These are phyloP conservation scores for Termitomyces sp. DNA, from an alignment of 768 basidiomycete genomes.

Conservation along the genomic window DNA sequence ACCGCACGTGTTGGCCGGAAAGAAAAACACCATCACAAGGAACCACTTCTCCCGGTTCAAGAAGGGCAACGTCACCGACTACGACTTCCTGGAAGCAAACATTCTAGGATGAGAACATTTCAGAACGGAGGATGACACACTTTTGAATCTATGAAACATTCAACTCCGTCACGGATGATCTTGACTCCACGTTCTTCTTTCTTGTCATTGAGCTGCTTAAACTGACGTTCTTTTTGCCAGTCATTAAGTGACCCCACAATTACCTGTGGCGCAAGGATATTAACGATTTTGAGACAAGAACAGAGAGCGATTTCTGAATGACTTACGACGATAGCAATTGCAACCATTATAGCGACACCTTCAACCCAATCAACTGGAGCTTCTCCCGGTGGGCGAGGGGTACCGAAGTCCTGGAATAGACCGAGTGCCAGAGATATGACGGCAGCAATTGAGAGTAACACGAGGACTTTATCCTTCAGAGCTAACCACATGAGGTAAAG, in stretches of 20 bases:
- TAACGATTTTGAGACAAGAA: neutral
- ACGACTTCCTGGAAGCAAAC: too few species aligned
- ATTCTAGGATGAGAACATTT: too few species aligned
- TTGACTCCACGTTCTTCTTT: constrained; percentile 59
- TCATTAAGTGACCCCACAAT: constrained; percentile 30
- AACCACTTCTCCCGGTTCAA: constrained; percentile 38
- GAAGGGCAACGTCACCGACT: too few species aligned
- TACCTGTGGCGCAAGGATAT: constrained; percentile 40
- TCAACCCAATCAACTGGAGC: constrained; percentile 97
- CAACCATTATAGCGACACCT: constrained; percentile 79
- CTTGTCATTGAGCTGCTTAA: too few species aligned
- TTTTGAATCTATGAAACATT: too few species aligned
- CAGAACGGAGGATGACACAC: too few species aligned
- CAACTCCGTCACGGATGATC: constrained; percentile 30
- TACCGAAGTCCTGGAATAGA: constrained; percentile 89
- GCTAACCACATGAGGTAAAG: constrained; percentile 81
- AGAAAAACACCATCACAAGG: constrained; percentile 97
- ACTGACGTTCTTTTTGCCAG: too few species aligned
- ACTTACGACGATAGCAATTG: constrained; percentile 69
- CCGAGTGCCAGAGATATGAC: constrained; percentile 91
- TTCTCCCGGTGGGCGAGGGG: constrained; percentile 47
- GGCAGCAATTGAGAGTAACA: constrained; percentile 88
- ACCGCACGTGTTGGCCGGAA: constrained; percentile 87
- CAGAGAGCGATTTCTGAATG: neutral
- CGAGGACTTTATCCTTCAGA: constrained; percentile 85